These are phyloP conservation scores for Paramecium sonneborni DNA, from an alignment of 73 alveolate species.

Conservation along the genomic window DNA sequence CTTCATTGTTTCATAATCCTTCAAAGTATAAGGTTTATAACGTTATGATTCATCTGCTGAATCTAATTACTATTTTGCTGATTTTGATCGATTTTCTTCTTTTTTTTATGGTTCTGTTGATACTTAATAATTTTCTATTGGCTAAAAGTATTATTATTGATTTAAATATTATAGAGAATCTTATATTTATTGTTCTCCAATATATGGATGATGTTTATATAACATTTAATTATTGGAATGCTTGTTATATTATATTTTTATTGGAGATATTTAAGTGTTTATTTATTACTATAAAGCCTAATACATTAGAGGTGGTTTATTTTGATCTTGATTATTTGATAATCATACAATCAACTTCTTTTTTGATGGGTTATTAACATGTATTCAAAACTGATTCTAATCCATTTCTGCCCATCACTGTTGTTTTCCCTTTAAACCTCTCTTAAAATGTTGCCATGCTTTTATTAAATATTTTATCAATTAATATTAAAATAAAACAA, in stretches of 20 bases:
- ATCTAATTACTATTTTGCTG: neutral
- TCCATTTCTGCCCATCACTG: constrained; percentile 41
- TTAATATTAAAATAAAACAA: neutral
- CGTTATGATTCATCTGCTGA: neutral
- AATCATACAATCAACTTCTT: neutral
- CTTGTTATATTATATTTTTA: neutral
- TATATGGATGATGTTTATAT: neutral
- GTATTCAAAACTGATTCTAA: constrained; percentile 17
- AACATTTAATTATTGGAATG: neutral
- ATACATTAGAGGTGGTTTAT: neutral
- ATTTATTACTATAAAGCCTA: neutral
- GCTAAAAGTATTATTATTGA: neutral
- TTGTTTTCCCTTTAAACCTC: constrained; percentile 42
- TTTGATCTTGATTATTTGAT: neutral
- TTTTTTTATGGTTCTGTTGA: neutral
- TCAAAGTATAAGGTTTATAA: constrained; percentile 87
- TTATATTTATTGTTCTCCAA: neutral
- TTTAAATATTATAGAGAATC: neutral
- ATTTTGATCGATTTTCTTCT: neutral
- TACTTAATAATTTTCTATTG: neutral
- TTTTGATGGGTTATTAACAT: constrained; percentile 8
- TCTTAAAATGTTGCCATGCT: constrained; percentile 42
- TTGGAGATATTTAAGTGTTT: neutral
- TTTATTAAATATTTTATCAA: neutral
- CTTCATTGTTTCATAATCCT: constrained; percentile 87